Percentiles rank a stretch among this genome's conserved stretches.
Evolutionary conservation across 2,329 filamentous ascomycete species (phyloP).

Genomic region (Aureobasidium zeae): DNA sequence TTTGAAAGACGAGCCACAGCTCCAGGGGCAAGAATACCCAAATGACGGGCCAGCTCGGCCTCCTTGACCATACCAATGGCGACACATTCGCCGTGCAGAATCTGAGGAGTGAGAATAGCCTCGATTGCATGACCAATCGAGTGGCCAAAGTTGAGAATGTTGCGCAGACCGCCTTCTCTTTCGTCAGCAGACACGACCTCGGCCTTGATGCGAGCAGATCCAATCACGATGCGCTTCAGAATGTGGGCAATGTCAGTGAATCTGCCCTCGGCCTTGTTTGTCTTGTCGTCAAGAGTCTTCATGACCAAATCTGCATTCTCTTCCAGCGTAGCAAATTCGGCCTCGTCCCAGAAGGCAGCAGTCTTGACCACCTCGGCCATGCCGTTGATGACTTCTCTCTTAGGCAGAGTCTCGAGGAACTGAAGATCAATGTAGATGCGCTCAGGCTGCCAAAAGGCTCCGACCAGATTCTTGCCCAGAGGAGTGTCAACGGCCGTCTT

Average conservation of each 20-base stretch:
- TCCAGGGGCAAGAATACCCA: constrained; percentile 74
- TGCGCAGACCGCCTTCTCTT: constrained; percentile 84
- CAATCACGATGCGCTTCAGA: constrained; percentile 60
- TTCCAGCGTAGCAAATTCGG: constrained; percentile 77
- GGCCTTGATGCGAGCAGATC: constrained; percentile 87
- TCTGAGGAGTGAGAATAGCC: constrained; percentile 87
- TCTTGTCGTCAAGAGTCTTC: constrained; percentile 54
- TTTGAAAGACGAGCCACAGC: constrained; percentile 85
- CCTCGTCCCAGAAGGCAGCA: constrained; percentile 87
- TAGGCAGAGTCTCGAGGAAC: constrained; percentile 83
- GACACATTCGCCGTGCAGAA: constrained; percentile 91
- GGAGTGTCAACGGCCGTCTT: constrained; percentile 98
- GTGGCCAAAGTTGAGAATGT: constrained; percentile 94
- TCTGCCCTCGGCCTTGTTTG: constrained; percentile 47
- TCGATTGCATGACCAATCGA: constrained; percentile 97
- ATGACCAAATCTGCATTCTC: constrained; percentile 70
- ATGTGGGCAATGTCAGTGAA: constrained; percentile 55
- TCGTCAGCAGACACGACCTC: constrained; percentile 91
- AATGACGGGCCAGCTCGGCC: constrained; percentile 80
- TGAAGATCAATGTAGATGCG: constrained; percentile 89
- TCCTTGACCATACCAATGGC: constrained; percentile 98
- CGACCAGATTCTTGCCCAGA: constrained; percentile 90
- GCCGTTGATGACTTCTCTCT: constrained; percentile 91
- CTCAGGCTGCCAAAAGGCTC: constrained; percentile 91
- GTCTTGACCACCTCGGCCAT: constrained; percentile 89